Evolutionary conservation across 352 stramenopile species (phyloP).

Genomic region (Pythium pyrilobum): DNA sequence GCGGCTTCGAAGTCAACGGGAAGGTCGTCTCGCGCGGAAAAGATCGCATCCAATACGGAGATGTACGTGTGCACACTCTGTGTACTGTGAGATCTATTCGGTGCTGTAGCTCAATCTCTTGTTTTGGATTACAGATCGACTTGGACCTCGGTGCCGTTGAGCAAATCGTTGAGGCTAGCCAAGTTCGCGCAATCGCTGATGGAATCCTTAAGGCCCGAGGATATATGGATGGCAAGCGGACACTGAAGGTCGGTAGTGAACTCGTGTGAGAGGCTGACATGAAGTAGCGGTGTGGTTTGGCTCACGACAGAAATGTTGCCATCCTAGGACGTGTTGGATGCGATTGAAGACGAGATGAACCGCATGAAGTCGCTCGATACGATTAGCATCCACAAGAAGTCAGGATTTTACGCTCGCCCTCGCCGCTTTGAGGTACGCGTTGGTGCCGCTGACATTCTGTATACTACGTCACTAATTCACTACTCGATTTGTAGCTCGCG

Average conservation of each 20-base stretch:
- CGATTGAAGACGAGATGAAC: constrained; percentile 67
- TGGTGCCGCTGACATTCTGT: not conserved
- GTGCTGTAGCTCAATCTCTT: no score
- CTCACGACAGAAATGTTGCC: no score
- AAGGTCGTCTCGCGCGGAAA: constrained; percentile 75
- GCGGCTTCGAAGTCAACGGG: constrained; percentile 55
- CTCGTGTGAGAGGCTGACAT: not conserved
- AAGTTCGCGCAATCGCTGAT: constrained; percentile 81
- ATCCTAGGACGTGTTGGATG: constrained; percentile 53
- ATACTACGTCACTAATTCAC: not conserved
- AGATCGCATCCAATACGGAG: constrained; percentile 82
- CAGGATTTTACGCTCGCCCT: constrained; percentile 73
- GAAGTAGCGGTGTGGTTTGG: no score
- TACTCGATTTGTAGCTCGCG: constrained; percentile 46
- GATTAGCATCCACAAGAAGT: constrained; percentile 47
- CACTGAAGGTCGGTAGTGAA: constrained; percentile 29
- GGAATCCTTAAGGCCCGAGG: constrained; percentile 43
- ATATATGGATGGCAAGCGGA: constrained; percentile 63
- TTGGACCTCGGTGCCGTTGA: constrained; percentile 82
- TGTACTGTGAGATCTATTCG: not conserved
- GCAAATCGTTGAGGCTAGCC: constrained; percentile 86
- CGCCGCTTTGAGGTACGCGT: constrained; percentile 68
- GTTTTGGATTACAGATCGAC: constrained; percentile 44
- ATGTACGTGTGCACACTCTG: constrained; percentile 31
- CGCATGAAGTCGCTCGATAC: constrained; percentile 54